A percentile compares a stretch with the other conserved stretches of the same genome.
Conservation (phyloP, 441 rosid species). For the Euphorbia schlechtendalii region DNA sequence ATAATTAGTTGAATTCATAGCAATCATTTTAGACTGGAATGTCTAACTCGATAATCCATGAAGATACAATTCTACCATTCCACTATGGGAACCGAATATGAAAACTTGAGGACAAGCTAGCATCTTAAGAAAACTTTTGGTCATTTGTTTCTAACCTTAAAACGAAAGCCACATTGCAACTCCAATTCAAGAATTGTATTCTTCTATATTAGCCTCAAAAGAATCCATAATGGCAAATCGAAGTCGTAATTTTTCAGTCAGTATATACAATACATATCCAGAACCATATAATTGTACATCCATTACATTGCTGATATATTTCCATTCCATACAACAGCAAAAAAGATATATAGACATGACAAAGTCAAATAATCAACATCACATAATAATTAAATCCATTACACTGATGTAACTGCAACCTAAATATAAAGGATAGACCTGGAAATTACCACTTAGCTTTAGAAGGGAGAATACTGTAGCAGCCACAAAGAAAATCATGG, state of each 20-base stretch:
- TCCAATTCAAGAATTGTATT: neutral
- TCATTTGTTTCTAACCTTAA: neutral
- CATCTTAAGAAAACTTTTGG: neutral
- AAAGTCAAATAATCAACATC: neutral
- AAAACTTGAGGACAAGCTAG: neutral
- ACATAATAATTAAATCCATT: neutral
- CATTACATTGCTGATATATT: neutral
- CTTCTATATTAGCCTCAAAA: neutral
- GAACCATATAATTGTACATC: neutral
- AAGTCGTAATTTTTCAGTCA: neutral
- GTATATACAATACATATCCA: neutral
- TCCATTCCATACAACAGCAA: neutral
- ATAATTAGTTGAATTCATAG: neutral
- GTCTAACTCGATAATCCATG: neutral
- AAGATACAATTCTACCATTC: neutral
- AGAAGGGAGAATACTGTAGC: constrained; percentile 87
- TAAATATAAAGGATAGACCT: constrained; percentile 3
- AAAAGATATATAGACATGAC: neutral
- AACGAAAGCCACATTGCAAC: neutral
- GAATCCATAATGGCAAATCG: neutral
- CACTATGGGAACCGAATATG: neutral
- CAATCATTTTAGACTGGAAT: neutral
- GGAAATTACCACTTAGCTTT: constrained; percentile 74
- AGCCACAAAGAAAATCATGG: constrained; percentile 94
- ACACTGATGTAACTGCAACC: neutral